Evolutionary conservation across 805 yeast genomes (phyloP), one percentile per base, ranked within the genome.

Genomic region (Grigorovia yakushimaensis): DNA sequence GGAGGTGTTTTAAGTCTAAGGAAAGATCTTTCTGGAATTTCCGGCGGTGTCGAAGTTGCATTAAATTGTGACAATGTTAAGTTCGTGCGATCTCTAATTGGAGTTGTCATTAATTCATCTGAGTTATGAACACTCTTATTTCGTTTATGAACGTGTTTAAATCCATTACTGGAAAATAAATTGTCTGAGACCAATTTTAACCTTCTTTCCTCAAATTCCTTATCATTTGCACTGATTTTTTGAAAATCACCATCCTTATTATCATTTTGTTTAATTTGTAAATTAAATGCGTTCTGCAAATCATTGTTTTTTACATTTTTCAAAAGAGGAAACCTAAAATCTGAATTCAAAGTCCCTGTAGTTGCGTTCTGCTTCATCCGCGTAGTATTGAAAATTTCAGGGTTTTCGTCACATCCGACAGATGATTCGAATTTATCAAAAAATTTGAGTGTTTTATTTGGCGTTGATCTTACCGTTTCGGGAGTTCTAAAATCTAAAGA

Each of bases 61-160:
- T 44, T 46, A 39, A 58, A 48, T 46, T 33, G 36, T 33, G 22
- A 19, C 17, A 15, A 33, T 20, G 24, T 35, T 38, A 20, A 38
- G 27, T 8, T 33, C 11, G 6, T 4, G 7, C 7, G 15, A 33
- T 15, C 15, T 17, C 15, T 13, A 6, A 33, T 15, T 9, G 37
- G 37, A 15, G 37, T 33, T 13, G 37, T 13, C 37, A 33, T 33
- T 15, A 33, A 33, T 33, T 33, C 37, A 33, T 15, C 17, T 15
- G 37, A 51, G 39, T 51, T 54, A 41, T 59, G 62, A 11, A 60
- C 45, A 41, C 67, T 63, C 49, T 57, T 56, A 27, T 63, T 61
- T 42, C 67, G 54, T 47, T 54, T 60, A 50, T 63, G 67, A n/a
- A 49, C 48, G 44, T 63, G 65, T 2, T 50, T 42, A 8, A 45